Percentiles rank a stretch among this genome's conserved stretches.
phyloP scores from a whole-genome alignment of 257 asterid genomes.

The Rubia yunnanensis region DNA sequence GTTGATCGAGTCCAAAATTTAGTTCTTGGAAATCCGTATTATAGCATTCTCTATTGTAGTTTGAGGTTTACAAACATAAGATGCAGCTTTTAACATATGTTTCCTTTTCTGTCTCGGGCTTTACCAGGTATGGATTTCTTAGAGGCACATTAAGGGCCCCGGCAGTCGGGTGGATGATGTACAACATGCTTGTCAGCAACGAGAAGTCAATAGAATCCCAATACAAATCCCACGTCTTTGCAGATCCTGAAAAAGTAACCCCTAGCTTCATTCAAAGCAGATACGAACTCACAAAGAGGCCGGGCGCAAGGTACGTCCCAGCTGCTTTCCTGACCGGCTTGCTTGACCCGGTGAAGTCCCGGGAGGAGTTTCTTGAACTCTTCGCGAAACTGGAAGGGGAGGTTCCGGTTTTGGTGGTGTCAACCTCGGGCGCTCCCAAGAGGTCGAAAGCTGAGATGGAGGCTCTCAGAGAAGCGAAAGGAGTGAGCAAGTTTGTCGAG shows the following conservation, averaged over 20 bases:
- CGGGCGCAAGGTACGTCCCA: conserved; percentile 91
- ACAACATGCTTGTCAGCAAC: conserved; percentile 88
- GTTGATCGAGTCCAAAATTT: neutral
- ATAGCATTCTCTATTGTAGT: neutral
- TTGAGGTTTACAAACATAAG: neutral
- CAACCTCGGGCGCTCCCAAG: conserved; percentile 59
- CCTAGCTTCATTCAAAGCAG: conserved; percentile 58
- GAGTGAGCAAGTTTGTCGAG: conserved; percentile 63
- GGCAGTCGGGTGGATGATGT: conserved; percentile 99
- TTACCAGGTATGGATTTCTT: conserved; percentile 66
- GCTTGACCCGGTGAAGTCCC: conserved; percentile 75
- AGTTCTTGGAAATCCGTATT: no score
- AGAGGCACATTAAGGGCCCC: conserved; percentile 93
- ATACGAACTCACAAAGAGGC: conserved; percentile 64
- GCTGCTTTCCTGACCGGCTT: conserved; percentile 93
- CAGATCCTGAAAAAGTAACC: conserved; percentile 84
- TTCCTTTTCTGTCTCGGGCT: neutral
- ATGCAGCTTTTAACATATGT: neutral
- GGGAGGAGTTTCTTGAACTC: conserved; percentile 71
- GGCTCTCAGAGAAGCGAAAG: conserved; percentile 76
- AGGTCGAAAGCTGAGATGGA: conserved; percentile 98
- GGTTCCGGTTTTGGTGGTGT: conserved; percentile 61
- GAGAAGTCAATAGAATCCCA: conserved; percentile 86
- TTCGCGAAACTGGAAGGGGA: conserved; percentile 54
- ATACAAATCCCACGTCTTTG: conserved; percentile 90